Evolutionary conservation across 2,329 filamentous ascomycete species (phyloP), one percentile per base, ranked within the genome.

Genomic region (Alternaria sp.): DNA sequence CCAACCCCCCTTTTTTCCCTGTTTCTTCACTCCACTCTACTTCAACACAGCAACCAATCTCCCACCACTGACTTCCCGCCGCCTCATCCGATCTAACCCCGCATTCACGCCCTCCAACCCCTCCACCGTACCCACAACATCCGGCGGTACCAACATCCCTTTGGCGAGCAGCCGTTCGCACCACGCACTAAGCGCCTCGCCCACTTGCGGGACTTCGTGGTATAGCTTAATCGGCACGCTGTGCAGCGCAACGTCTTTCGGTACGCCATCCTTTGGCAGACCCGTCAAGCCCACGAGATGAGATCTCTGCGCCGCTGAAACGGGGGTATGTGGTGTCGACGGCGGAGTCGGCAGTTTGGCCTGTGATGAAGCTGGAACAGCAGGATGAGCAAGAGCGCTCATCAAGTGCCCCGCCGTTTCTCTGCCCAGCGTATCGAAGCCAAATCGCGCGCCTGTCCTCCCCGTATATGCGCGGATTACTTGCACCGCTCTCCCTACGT

Each of bases 161-260:
- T 83, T 80, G 9, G 84, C 81, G 7, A 93, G 77, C n/a, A 93
- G 77, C 23, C 83, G 80, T 74, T 93, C 91, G 25, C 93, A 80
- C 91, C 91, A 93, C 1, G 81, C 74, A 12, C 88, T 88, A 57
- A 93, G 74, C 0, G 83, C 83, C 65, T 89, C 86, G 0, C 91
- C 91, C 0, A 93, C 82, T 2, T 83, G 82, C 0, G 88, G 86
- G 0, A 89, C 84, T 61, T 90, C 88, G 72, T 94, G 91, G 72
- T 92, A 93, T 5, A 92, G 72, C 77, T 93, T 93, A 65, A 94
- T 91, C 0, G 91, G 91, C 0, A 93, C 89, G 0, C 84, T 87
- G 71, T 93, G 90, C 60, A 88, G 85, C 6, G 82, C 75, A 0
- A 88, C 81, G 0, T 83, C 83, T 0, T 81, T 79, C 0, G 78